These are phyloP conservation scores for Psilocybe subaeruginosa DNA, from an alignment of 768 basidiomycete genomes.

Conservation along the genomic window DNA sequence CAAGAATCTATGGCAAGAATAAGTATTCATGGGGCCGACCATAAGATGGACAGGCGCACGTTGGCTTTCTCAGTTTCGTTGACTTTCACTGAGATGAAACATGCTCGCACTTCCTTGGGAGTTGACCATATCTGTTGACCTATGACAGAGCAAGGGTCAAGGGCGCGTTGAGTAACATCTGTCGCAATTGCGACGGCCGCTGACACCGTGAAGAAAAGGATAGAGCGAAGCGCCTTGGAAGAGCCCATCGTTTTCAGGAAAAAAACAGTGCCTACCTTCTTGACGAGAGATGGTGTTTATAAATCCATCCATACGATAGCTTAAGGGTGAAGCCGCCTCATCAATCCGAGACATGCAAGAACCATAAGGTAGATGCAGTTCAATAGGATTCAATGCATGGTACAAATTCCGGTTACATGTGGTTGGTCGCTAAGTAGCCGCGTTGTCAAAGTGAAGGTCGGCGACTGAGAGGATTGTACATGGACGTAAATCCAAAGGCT, in stretches of 20 bases:
- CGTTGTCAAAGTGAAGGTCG: neutral
- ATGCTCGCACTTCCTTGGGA: slow-evolving; percentile 52
- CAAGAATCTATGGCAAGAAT: slow-evolving; percentile 46
- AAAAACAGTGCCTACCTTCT: neutral
- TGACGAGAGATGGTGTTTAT: neutral
- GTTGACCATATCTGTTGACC: slow-evolving; percentile 59
- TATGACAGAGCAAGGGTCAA: slow-evolving; percentile 55
- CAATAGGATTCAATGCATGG: neutral
- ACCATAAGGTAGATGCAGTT: neutral
- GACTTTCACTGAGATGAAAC: slow-evolving; percentile 52
- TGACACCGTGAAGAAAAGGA: neutral
- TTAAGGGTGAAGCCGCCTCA: neutral
- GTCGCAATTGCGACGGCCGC: slow-evolving; percentile 29
- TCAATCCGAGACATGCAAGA: neutral
- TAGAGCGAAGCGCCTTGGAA: slow-evolving; percentile 35
- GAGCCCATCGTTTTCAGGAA: slow-evolving; percentile 46
- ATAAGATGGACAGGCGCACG: slow-evolving; percentile 34
- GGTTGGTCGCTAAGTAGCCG: neutral
- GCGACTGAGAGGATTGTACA: neutral
- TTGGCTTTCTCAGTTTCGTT: slow-evolving; percentile 50
- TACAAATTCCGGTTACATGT: neutral
- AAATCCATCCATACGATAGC: neutral
- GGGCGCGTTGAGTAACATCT: slow-evolving; percentile 28
- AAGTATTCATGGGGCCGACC: neutral
- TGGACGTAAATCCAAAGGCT: no score